Conservation (phyloP, 176 grass and related monocot genomes). For the Oryza brachyantha region DNA sequence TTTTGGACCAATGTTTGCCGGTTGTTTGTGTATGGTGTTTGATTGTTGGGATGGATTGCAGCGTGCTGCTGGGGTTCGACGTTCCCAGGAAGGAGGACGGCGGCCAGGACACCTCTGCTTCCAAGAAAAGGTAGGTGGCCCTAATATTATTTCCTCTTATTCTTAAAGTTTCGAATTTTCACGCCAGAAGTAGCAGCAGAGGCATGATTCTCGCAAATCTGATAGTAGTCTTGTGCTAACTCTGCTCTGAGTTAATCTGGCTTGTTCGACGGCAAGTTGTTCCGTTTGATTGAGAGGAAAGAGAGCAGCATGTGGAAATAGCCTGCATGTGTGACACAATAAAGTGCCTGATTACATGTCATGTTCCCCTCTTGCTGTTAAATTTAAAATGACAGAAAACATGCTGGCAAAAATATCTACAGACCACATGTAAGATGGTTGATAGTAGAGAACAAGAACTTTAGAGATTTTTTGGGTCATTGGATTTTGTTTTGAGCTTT, state of each 20-base stretch:
- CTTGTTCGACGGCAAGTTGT: background rate
- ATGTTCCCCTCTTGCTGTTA: background rate
- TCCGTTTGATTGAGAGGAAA: constrained; percentile 9
- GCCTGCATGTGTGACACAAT: background rate
- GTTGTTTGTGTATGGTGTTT: background rate
- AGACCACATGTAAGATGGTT: background rate
- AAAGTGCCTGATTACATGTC: background rate
- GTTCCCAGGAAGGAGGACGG: constrained; percentile 51
- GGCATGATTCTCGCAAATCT: background rate
- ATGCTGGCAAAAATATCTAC: background rate
- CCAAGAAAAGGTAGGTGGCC: constrained; percentile 65
- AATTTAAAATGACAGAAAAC: background rate
- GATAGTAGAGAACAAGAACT: background rate
- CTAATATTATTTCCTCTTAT: background rate
- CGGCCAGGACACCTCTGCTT: constrained; percentile 40
- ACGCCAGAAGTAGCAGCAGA: background rate
- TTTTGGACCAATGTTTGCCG: no score
- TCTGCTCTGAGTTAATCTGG: background rate
- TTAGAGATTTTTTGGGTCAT: background rate
- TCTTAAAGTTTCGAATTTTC: background rate
- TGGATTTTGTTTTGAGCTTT: background rate
- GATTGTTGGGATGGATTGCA: constrained; percentile 28
- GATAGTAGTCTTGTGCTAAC: background rate
- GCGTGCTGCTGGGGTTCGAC: constrained; percentile 80
- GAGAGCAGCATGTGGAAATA: background rate